Percentiles rank a stretch among this genome's conserved stretches.
phyloP scores from a whole-genome alignment of 2,329 filamentous ascomycete genomes.

The Dendryphion nanum region DNA sequence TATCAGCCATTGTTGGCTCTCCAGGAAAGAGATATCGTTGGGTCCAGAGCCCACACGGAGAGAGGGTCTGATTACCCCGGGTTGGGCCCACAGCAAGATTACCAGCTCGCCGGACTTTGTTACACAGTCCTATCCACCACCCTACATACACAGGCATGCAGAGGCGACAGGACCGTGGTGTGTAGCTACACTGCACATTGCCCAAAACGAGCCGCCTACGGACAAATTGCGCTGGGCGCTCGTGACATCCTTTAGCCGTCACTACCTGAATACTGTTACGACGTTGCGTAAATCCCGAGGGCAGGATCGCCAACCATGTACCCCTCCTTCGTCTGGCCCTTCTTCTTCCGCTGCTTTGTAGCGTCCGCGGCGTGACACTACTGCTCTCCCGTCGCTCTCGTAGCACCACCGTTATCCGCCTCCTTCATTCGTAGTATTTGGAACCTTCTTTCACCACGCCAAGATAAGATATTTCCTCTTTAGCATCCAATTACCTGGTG shows the following conservation, averaged over 20 bases:
- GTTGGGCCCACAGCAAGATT: background rate
- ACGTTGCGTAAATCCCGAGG: too few species aligned
- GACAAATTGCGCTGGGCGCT: too few species aligned
- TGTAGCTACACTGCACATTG: too few species aligned
- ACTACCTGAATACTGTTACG: too few species aligned
- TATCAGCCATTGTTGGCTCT: slow-evolving; percentile 2
- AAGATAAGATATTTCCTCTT: background rate
- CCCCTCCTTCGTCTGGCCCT: background rate
- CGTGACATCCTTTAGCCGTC: too few species aligned
- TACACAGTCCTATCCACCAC: too few species aligned
- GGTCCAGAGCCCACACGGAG: background rate
- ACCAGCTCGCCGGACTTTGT: background rate
- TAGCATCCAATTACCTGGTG: slow-evolving; percentile 11
- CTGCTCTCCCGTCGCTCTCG: background rate
- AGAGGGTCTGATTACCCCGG: background rate
- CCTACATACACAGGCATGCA: too few species aligned
- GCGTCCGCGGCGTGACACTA: background rate
- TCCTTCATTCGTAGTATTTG: slow-evolving; percentile 1
- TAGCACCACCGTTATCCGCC: background rate
- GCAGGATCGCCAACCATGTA: background rate
- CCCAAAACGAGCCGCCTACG: too few species aligned
- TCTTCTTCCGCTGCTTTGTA: background rate
- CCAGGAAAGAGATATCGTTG: background rate
- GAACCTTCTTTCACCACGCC: background rate
- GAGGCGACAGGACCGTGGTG: too few species aligned